Percentiles rank a stretch among this genome's conserved stretches.
Evolutionary conservation across 1,284 basidiomycete species (phyloP).

Genomic region (Singerocomus rubriflavus): DNA sequence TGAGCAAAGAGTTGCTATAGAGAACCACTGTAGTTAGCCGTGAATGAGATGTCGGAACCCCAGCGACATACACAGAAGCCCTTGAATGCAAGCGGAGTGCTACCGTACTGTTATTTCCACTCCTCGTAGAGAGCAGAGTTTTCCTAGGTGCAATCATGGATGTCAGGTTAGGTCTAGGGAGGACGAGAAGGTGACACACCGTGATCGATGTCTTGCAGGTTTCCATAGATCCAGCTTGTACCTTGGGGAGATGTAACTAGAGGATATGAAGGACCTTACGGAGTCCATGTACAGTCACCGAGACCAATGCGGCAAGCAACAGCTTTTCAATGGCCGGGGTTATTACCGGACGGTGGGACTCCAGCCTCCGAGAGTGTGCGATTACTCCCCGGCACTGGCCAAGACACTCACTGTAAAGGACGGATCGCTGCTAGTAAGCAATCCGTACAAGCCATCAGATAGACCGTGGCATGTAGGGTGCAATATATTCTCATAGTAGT

Average conservation of each 20-base stretch:
- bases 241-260: neutral
- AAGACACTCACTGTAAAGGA: no score
- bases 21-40: neutral
- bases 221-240: neutral
- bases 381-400: no score
- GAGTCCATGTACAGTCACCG: constrained; percentile 26
- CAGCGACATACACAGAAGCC: constrained; percentile 28
- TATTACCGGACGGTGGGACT: no score
- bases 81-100: constrained; percentile 45
- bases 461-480: no score
- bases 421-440: no score
- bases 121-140: constrained; percentile 38
- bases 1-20: neutral
- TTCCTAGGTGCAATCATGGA: constrained; percentile 26
- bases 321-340: constrained; percentile 4
- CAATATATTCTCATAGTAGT: no score
- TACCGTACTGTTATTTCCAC: constrained; percentile 57
- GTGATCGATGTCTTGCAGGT: neutral
- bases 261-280: constrained; percentile 29
- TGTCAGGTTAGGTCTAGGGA: neutral
- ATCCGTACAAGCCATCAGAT: no score
- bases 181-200: neutral
- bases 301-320: constrained; percentile 9
- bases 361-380: no score
- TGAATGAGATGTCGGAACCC: neutral